Evolutionary conservation across 495 filamentous ascomycete species (phyloP), one percentile per base, ranked within the genome.

Genomic region (Staphylotrichum longicolle): DNA sequence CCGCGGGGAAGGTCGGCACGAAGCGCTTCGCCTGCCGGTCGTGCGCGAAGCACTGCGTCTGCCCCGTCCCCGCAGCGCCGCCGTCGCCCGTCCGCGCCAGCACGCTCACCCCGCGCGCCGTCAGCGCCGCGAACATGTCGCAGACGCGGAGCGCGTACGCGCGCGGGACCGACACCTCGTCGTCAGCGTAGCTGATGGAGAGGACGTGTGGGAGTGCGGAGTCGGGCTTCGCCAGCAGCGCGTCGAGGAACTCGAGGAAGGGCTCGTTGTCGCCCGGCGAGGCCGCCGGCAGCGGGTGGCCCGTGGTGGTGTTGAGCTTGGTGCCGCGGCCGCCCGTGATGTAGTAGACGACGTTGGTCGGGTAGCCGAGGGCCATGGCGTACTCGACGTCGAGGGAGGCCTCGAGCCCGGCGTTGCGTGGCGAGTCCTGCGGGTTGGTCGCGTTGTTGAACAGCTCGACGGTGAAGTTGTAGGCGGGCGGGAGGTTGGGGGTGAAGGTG

Each of bases 181-280:
- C 79, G 57, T 89, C 87, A 15, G 85, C 84, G 63, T 96, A 96
- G 15, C 86, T 89, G 54, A 88, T 91, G 8, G 85, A 83, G 9
- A 96, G 75, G 6, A 90, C 85, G 0, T 88, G 84, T 0, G 91
- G 91, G 3, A 96, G 77, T 88, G 78, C 0, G 75, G 75, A 70
- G 58, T 91, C 85, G 1, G 81, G 74, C 7, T 85, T 80, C 11
- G 72, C 66, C 0, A 90, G 73, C 5, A 96, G 73, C 65, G 86
- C 89, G 20, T 85, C 82, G 35, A 94, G 80, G 66, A 90, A 90
- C 39, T 93, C 88, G 4, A 96, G 80, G 68, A 91, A 96, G 0
- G 91, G 91, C 77, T 96, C 90, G 65, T 92, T 93, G 45, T 83
- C 72, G 64, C 86, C 83, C 7, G 74, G 70, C 9, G 64, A 71